Conservation (phyloP, 1,284 basidiomycete genomes). For the Xerocomus amazonicus region DNA sequence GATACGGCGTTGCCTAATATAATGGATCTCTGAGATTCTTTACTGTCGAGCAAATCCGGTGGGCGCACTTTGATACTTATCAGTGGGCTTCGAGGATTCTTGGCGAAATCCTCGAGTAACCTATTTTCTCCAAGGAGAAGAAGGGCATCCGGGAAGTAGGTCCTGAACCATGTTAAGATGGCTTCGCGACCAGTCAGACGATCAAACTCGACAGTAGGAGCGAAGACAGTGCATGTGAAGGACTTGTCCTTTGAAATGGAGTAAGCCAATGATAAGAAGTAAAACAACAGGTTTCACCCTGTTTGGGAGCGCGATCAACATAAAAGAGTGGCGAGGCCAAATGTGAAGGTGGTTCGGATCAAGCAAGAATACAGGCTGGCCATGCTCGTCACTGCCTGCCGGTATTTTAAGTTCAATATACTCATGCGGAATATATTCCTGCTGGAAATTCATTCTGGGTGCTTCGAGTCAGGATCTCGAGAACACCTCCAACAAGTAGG, state of each 20-base stretch:
- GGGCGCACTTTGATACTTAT: slow-evolving; percentile 84
- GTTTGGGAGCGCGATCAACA: slow-evolving; percentile 98
- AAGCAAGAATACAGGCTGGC: slow-evolving; percentile 70
- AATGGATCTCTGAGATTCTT: slow-evolving; percentile 22
- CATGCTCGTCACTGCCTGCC: slow-evolving; percentile 61
- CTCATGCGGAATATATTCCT: slow-evolving; percentile 92
- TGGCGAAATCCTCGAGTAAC: slow-evolving; percentile 72
- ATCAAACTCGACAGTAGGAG: slow-evolving; percentile 78
- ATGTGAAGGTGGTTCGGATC: slow-evolving; percentile 97
- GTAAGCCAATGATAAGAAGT: slow-evolving; percentile 27
- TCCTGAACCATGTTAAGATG: slow-evolving; percentile 76
- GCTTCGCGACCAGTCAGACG: slow-evolving; percentile 56
- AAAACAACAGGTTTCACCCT: slow-evolving; percentile 54
- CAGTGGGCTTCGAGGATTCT: slow-evolving; percentile 84
- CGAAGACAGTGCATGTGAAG: slow-evolving; percentile 92
- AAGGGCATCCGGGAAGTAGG: slow-evolving; percentile 86
- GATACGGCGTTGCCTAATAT: slow-evolving; percentile 77
- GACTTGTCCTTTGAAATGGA: slow-evolving; percentile 61
- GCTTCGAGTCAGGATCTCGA: slow-evolving; percentile 17
- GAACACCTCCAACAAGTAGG: slow-evolving; percentile 7
- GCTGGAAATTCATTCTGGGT: slow-evolving; percentile 86
- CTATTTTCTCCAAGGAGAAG: slow-evolving; percentile 77
- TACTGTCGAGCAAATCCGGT: slow-evolving; percentile 12
- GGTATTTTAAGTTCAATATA: slow-evolving; percentile 97
- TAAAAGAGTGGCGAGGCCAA: slow-evolving; percentile 97